These are phyloP conservation scores for Erythrophleum ivorense DNA, from an alignment of 331 rosid genomes.

Conservation along the genomic window DNA sequence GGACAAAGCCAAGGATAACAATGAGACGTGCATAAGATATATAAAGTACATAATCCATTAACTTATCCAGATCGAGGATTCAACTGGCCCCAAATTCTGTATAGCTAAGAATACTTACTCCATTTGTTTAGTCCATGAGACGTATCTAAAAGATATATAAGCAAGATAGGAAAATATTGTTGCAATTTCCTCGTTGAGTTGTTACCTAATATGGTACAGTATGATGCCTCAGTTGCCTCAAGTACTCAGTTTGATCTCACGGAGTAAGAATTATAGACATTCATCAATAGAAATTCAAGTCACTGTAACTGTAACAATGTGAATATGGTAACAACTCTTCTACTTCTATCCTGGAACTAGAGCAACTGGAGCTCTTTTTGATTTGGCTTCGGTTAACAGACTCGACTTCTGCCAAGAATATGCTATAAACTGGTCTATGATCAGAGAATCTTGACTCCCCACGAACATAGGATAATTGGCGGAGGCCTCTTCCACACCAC, in stretches of 20 bases:
- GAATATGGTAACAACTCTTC: conserved; percentile 84
- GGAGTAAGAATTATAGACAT: conserved; percentile 20
- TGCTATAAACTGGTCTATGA: conserved; percentile 89
- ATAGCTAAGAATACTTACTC: background rate
- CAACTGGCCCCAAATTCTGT: conserved; percentile 6
- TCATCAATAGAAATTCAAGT: conserved; percentile 60
- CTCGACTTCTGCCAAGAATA: conserved; percentile 84
- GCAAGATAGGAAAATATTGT: conserved; percentile 19
- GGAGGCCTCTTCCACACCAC: conserved; percentile 93
- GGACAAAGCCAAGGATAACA: conserved; percentile 50
- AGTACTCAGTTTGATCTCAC: conserved; percentile 28
- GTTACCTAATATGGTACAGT: conserved; percentile 49
- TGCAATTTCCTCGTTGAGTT: conserved; percentile 20
- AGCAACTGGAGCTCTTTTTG: conserved; percentile 73
- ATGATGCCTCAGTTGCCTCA: conserved; percentile 39
- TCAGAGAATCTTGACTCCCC: conserved; percentile 96
- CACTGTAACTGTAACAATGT: conserved; percentile 53
- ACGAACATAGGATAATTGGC: conserved; percentile 87
- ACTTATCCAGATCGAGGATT: conserved; percentile 22
- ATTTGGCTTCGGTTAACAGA: conserved; percentile 66
- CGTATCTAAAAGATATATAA: background rate
- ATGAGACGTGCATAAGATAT: conserved; percentile 38
- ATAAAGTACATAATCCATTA: conserved; percentile 25
- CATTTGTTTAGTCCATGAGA: background rate
- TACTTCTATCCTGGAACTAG: conserved; percentile 82